phyloP scores from a whole-genome alignment of 768 basidiomycete genomes.

The Pisolithus orientalis region DNA sequence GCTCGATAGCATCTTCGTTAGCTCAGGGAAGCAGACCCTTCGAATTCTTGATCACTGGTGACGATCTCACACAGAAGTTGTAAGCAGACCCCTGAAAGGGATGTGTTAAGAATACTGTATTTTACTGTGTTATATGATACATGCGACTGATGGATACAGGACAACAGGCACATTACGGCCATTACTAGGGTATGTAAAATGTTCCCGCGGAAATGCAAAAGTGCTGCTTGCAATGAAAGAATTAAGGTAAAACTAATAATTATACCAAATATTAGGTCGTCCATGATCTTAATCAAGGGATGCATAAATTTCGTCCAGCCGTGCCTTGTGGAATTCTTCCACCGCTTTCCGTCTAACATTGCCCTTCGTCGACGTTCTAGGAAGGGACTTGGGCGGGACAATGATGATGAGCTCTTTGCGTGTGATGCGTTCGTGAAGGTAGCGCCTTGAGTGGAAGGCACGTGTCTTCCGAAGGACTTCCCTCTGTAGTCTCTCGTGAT shows the following conservation, averaged over 20 bases:
- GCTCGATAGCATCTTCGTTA: slow-evolving; percentile 25
- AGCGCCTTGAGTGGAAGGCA: slow-evolving; percentile 67
- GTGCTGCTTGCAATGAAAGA: not conserved
- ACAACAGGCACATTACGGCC: not conserved
- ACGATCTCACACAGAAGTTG: slow-evolving; percentile 4
- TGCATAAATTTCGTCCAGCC: slow-evolving; percentile 55
- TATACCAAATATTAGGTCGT: not conserved
- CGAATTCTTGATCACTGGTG: slow-evolving; percentile 18
- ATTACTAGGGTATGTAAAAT: slow-evolving; percentile 17
- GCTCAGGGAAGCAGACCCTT: slow-evolving; percentile 14
- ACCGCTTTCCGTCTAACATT: slow-evolving; percentile 75
- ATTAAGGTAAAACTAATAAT: not conserved
- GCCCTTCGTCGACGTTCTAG: slow-evolving; percentile 75
- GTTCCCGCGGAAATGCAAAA: slow-evolving; percentile 3
- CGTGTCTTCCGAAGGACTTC: slow-evolving; percentile 69
- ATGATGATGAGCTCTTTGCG: slow-evolving; percentile 60
- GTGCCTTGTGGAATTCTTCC: slow-evolving; percentile 53
- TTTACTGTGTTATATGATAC: not conserved
- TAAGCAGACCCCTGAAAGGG: not conserved
- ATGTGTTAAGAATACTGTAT: not conserved
- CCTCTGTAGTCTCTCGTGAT: slow-evolving; percentile 54
- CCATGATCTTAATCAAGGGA: slow-evolving; percentile 12
- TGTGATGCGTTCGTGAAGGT: slow-evolving; percentile 73
- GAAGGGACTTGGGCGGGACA: slow-evolving; percentile 59
- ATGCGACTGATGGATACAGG: not conserved